Percentiles rank a stretch among this genome's conserved stretches.
Conservation (phyloP, 148 eudicot species). For the Bassia scoparia region DNA sequence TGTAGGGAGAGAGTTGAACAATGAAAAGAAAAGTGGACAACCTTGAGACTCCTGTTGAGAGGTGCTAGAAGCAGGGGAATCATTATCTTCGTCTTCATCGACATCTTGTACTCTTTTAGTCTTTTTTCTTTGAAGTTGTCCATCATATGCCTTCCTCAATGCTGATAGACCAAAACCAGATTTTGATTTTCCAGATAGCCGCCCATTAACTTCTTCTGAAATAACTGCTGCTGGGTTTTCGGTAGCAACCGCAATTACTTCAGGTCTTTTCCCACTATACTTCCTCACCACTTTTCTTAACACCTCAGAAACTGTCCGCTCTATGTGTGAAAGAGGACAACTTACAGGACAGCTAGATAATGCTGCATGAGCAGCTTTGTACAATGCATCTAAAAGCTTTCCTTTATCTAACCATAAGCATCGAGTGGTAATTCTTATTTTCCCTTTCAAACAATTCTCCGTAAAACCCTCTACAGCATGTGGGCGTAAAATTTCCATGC, state of each 20-base stretch:
- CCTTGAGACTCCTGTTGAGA: conserved; percentile 41
- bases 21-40: conserved; percentile 16
- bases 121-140: conserved; percentile 42
- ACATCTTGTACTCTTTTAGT: conserved; percentile 31
- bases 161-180: conserved; percentile 42
- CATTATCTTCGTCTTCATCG: conserved; percentile 23
- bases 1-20: not conserved
- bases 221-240: conserved; percentile 86
- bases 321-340: conserved; percentile 85
- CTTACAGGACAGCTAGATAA: conserved; percentile 83
- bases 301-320: conserved; percentile 79
- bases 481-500: conserved; percentile 95
- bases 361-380: conserved; percentile 91
- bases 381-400: conserved; percentile 91
- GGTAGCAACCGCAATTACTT: conserved; percentile 76
- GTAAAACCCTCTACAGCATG: conserved; percentile 36
- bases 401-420: conserved; percentile 99
- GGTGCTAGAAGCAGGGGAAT: conserved; percentile 22
- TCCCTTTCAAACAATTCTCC: conserved; percentile 63
- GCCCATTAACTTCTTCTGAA: conserved; percentile 69
- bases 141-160: conserved; percentile 45
- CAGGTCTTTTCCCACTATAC: conserved; percentile 92
- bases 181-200: conserved; percentile 58
- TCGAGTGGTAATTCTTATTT: conserved; percentile 91
- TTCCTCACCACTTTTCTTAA: conserved; percentile 91